Evolutionary conservation across 257 asterid species (phyloP).

Genomic region (Pogostemon cablin): DNA sequence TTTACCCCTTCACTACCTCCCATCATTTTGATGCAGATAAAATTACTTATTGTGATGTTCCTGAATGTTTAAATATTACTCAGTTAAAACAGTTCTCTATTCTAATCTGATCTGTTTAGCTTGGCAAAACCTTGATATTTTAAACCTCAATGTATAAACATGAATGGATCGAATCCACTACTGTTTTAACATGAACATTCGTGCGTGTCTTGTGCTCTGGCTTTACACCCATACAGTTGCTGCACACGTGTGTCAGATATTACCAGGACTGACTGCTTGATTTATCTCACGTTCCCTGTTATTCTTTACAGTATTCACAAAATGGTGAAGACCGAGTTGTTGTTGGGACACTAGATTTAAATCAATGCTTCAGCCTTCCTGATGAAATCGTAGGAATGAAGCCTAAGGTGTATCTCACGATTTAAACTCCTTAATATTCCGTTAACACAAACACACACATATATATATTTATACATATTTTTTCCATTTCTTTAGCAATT

Average conservation of each 20-base stretch:
- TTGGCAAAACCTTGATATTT: background rate
- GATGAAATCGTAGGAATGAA: constrained; percentile 75
- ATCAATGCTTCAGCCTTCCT: constrained; percentile 86
- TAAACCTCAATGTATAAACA: too few relatives aligned
- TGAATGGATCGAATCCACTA: background rate
- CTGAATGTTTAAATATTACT: background rate
- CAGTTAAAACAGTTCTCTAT: background rate
- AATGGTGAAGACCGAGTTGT: constrained; percentile 70
- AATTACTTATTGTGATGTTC: background rate
- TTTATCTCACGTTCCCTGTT: background rate
- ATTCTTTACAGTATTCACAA: constrained; percentile 58
- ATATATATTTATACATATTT: too few relatives aligned
- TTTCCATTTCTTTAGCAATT: background rate
- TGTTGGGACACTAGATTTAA: constrained; percentile 85
- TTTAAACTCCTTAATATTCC: too few relatives aligned
- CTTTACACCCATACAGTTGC: background rate
- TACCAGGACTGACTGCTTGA: background rate
- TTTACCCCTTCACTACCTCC: too few relatives aligned
- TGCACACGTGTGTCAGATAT: background rate
- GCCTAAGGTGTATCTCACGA: constrained; percentile 63
- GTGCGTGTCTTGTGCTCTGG: background rate
- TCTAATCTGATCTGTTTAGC: constrained; percentile 10
- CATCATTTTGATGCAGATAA: too few relatives aligned
- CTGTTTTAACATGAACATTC: background rate
- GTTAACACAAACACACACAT: too few relatives aligned